These are phyloP conservation scores for Kodamaea neixiangensis DNA, from an alignment of 805 yeast genomes.

Conservation along the genomic window DNA sequence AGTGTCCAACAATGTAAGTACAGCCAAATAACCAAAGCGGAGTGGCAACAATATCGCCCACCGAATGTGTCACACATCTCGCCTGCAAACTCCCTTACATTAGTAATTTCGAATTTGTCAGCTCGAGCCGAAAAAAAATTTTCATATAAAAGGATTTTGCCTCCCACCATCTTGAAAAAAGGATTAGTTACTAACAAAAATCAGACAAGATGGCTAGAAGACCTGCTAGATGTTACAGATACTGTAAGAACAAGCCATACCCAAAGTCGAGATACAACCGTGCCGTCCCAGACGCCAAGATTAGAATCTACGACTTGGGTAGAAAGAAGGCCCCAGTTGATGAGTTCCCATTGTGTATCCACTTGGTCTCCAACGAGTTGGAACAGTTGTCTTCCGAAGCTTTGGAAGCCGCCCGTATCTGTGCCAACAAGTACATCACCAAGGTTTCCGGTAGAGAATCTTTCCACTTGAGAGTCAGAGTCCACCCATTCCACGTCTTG, in stretches of 20 bases:
- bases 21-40: background rate
- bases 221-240: constrained; percentile 99
- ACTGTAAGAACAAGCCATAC: constrained; percentile 99
- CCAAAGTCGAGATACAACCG: constrained; percentile 99
- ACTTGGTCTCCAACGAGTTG: constrained; percentile 97
- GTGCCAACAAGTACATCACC: constrained; percentile 99
- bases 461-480: constrained; percentile 99
- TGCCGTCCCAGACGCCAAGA: constrained; percentile 99
- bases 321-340: constrained; percentile 99
- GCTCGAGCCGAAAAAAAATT: constrained; percentile 5
- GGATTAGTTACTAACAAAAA: constrained; percentile 24
- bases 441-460: constrained; percentile 97
- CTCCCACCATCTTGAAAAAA: background rate
- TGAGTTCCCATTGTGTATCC: constrained; percentile 99
- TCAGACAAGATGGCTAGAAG: constrained; percentile 95
- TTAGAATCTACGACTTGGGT: constrained; percentile 98
- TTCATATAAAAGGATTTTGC: constrained; percentile 6
- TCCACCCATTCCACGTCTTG: constrained; percentile 99
- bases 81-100: background rate
- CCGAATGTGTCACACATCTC: background rate
- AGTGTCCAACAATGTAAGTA: constrained; percentile 3
- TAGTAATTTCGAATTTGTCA: constrained; percentile 10
- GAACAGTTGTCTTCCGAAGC: constrained; percentile 99
- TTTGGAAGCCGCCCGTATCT: constrained; percentile 99
- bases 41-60: background rate